A percentile compares a stretch with the other conserved stretches of the same genome.
Evolutionary conservation across 495 filamentous ascomycete genomes (phyloP).

Genomic region (Penicillium pulvis): DNA sequence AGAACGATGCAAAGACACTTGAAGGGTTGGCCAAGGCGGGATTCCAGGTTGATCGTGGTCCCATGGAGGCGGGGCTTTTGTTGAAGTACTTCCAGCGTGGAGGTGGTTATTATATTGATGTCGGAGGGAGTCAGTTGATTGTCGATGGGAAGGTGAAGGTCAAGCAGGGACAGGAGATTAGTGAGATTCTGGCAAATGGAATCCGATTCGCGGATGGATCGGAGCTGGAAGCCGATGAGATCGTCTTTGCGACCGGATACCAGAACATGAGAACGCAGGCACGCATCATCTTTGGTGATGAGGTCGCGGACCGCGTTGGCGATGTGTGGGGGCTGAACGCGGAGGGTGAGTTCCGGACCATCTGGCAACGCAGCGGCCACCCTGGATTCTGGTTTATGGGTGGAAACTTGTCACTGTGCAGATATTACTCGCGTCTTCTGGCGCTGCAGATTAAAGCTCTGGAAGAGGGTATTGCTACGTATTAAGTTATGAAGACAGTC

Average conservation of each 20-base stretch:
- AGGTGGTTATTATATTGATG: conserved; percentile 83
- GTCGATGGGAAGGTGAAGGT: conserved; percentile 74
- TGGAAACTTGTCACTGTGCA: conserved; percentile 72
- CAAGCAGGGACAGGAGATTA: conserved; percentile 69
- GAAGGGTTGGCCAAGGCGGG: conserved; percentile 67
- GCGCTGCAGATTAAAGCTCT: conserved; percentile 76
- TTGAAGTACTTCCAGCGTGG: conserved; percentile 77
- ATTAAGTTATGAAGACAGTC: conserved; percentile 14
- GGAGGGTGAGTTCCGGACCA: conserved; percentile 72
- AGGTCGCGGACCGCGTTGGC: conserved; percentile 62
- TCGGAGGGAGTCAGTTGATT: conserved; percentile 69
- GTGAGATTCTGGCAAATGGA: conserved; percentile 59
- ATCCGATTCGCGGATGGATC: conserved; percentile 68
- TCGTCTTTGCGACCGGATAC: conserved; percentile 84
- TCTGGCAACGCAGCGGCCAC: conserved; percentile 73
- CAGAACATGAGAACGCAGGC: conserved; percentile 70
- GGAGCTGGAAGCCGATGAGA: conserved; percentile 72
- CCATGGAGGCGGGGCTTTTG: conserved; percentile 64
- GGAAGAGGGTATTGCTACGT: conserved; percentile 53
- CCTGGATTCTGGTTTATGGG: conserved; percentile 85
- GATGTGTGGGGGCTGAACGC: conserved; percentile 80
- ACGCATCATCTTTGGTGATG: conserved; percentile 67
- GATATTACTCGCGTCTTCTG: conserved; percentile 70
- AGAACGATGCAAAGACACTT: conserved; percentile 50
- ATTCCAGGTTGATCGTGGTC: conserved; percentile 69